Evolutionary conservation across 208 protist species (phyloP).

Genomic region (Crithidia acanthocephali): DNA sequence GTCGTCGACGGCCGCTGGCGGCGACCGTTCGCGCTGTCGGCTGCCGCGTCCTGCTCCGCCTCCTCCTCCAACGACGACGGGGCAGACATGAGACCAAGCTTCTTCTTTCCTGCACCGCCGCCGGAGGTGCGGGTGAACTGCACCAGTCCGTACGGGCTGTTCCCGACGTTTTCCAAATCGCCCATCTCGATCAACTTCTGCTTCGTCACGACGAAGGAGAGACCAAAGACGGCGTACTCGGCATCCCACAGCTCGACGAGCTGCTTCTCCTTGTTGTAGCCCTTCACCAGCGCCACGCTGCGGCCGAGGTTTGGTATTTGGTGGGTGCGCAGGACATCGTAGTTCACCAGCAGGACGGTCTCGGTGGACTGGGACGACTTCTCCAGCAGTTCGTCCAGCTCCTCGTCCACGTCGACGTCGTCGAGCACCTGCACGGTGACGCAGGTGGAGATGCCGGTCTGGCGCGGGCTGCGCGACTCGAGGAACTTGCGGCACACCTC

Average conservation of each 20-base stretch:
- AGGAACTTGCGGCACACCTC: conserved; percentile 83
- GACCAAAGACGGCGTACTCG: conserved; percentile 86
- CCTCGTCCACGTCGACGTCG: conserved; percentile 74
- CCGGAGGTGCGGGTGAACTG: conserved; percentile 46
- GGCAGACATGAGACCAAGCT: conserved; percentile 50
- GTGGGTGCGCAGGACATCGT: conserved; percentile 72
- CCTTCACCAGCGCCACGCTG: conserved; percentile 77
- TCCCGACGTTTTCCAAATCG: conserved; percentile 77
- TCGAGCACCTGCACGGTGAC: conserved; percentile 76
- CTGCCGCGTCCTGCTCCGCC: conserved; percentile 36
- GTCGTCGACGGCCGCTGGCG: conserved; percentile 2
- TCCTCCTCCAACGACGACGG: conserved; percentile 56
- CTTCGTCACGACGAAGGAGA: conserved; percentile 58
- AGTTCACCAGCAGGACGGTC: conserved; percentile 83
- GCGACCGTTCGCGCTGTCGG: conserved; percentile 12
- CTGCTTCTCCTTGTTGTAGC: conserved; percentile 70
- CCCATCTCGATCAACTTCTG: conserved; percentile 76
- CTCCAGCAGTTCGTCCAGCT: conserved; percentile 64
- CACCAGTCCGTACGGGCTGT: conserved; percentile 80
- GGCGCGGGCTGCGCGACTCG: conserved; percentile 59
- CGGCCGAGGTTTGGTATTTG: conserved; percentile 60
- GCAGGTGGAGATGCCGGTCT: conserved; percentile 15
- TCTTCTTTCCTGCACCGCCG: conserved; percentile 29
- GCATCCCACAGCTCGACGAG: conserved; percentile 81
- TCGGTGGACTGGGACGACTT: conserved; percentile 61